Percentiles rank a stretch among this genome's conserved stretches.
Conservation (phyloP, 2,329 filamentous ascomycete genomes). For the Diaporthe sp. region DNA sequence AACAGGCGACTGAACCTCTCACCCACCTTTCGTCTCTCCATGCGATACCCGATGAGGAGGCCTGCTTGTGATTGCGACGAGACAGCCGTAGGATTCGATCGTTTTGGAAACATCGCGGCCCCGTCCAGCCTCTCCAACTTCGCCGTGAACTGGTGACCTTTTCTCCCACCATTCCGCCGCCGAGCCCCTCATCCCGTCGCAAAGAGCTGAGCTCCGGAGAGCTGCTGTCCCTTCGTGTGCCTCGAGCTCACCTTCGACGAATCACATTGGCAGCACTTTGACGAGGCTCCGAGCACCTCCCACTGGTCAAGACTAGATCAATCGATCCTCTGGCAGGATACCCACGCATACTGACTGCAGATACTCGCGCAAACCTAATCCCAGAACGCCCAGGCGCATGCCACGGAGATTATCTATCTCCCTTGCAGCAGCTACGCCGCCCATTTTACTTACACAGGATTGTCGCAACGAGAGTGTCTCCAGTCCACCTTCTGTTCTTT, state of each 20-base stretch:
- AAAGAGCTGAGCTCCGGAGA: constrained; percentile 17
- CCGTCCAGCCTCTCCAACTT: background rate
- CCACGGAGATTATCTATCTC: constrained; percentile 10
- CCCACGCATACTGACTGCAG: constrained; percentile 15
- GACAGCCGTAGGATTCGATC: constrained; percentile 20
- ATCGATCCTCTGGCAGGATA: constrained; percentile 19
- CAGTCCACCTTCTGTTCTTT: background rate
- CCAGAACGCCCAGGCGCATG: constrained; percentile 22
- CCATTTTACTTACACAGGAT: background rate
- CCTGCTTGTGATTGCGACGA: constrained; percentile 9
- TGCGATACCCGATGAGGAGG: background rate
- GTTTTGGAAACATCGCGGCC: constrained; percentile 12
- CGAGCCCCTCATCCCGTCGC: background rate
- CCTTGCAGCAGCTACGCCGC: constrained; percentile 17
- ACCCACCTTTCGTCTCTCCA: background rate
- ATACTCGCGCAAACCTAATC: constrained; percentile 20
- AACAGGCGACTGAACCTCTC: background rate
- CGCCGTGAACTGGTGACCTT: background rate
- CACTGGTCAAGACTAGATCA: constrained; percentile 10
- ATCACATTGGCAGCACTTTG: constrained; percentile 8
- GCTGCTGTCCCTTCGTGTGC: constrained; percentile 8
- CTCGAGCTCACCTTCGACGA: constrained; percentile 9
- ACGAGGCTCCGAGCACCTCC: constrained; percentile 28
- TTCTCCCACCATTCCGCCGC: background rate
- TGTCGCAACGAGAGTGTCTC: background rate